A percentile compares a stretch with the other conserved stretches of the same genome.
Conservation (phyloP, 495 filamentous ascomycete genomes). For the Penicillium cosmopolitanum region DNA sequence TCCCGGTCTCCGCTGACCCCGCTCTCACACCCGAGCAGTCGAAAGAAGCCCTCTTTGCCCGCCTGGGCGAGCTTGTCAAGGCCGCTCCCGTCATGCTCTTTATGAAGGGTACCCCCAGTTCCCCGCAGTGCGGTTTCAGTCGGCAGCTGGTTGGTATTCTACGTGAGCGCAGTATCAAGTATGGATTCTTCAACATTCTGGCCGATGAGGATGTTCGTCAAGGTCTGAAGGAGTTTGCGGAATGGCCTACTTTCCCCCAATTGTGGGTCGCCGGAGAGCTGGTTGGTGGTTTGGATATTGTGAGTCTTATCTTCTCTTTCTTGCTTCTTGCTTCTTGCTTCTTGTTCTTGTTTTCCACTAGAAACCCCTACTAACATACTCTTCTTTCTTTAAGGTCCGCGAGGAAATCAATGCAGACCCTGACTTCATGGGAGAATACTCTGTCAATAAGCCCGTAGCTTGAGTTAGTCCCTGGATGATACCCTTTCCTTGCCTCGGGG, state of each 20-base stretch:
- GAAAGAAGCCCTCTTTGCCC: constrained; percentile 77
- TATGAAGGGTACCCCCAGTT: constrained; percentile 78
- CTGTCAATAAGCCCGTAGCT: constrained; percentile 43
- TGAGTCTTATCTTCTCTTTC: constrained; percentile 51
- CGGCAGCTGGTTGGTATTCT: constrained; percentile 83
- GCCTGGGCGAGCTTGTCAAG: constrained; percentile 80
- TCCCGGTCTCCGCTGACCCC: constrained; percentile 31
- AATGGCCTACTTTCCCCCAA: constrained; percentile 97
- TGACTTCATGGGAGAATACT: constrained; percentile 75
- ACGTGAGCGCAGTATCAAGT: constrained; percentile 86
- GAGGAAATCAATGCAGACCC: constrained; percentile 72
- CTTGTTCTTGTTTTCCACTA: constrained; percentile 7
- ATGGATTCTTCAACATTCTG: constrained; percentile 98
- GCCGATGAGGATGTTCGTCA: constrained; percentile 97
- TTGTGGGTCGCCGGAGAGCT: constrained; percentile 81
- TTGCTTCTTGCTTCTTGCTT: not conserved
- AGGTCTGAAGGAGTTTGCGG: constrained; percentile 90
- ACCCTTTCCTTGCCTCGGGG: constrained; percentile 23
- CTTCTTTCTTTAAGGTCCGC: constrained; percentile 65
- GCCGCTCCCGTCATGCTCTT: constrained; percentile 98
- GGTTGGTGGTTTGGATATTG: constrained; percentile 94
- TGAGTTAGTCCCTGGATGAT: constrained; percentile 22
- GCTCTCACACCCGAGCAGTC: constrained; percentile 55
- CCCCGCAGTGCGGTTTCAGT: constrained; percentile 94
- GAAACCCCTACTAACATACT: constrained; percentile 17